Percentiles rank a stretch among this genome's conserved stretches.
These are phyloP conservation scores for Staphylotrichum longicolle DNA, from an alignment of 495 filamentous ascomycete genomes.

Conservation along the genomic window DNA sequence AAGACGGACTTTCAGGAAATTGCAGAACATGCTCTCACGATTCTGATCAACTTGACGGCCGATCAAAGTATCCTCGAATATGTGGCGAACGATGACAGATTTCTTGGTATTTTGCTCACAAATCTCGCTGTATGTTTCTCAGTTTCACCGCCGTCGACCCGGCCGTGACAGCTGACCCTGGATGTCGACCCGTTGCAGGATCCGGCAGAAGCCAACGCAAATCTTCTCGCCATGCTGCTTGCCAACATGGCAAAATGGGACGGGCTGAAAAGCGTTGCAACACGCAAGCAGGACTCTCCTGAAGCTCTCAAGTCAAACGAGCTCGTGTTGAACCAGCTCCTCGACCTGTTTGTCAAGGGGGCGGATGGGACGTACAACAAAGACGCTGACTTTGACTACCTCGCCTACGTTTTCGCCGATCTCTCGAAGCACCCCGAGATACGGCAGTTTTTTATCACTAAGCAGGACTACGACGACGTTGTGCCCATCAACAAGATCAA, in stretches of 20 bases:
- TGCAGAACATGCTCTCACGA: constrained; percentile 86
- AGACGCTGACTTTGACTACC: constrained; percentile 83
- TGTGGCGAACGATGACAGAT: constrained; percentile 76
- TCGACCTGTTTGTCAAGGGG: constrained; percentile 94
- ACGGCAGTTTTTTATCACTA: constrained; percentile 70
- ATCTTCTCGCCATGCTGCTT: constrained; percentile 84
- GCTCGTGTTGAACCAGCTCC: constrained; percentile 79
- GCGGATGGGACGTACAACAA: constrained; percentile 78
- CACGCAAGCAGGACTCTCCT: constrained; percentile 60
- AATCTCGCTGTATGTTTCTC: constrained; percentile 69
- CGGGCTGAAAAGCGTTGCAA: constrained; percentile 62
- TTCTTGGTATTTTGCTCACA: constrained; percentile 67
- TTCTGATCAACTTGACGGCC: constrained; percentile 85
- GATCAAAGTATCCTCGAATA: constrained; percentile 69
- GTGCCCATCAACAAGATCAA: constrained; percentile 82
- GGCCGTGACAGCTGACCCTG: neutral
- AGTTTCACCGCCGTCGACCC: neutral
- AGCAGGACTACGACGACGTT: constrained; percentile 72
- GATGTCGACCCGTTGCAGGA: constrained; percentile 35
- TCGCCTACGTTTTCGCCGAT: constrained; percentile 91
- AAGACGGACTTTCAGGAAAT: constrained; percentile 59
- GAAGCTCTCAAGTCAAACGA: constrained; percentile 63
- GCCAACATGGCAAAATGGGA: constrained; percentile 86
- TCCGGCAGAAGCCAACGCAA: constrained; percentile 64
- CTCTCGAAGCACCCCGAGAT: constrained; percentile 74